Conservation (phyloP, 495 filamentous ascomycete genomes). For the Xylaria acuta region DNA sequence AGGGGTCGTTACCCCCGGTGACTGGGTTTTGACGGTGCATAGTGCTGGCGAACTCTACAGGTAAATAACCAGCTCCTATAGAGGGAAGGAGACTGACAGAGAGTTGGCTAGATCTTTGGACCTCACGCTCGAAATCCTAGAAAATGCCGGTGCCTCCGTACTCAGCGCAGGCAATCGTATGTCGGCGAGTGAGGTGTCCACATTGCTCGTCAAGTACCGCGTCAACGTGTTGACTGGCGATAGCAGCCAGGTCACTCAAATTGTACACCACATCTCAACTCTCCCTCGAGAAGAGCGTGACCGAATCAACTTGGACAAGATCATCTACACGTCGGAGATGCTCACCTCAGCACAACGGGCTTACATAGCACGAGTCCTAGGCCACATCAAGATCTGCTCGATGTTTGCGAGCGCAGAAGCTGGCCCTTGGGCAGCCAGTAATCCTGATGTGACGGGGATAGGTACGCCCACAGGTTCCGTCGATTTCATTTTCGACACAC, state of each 20-base stretch:
- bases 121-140: conserved; percentile 32
- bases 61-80: conserved; percentile 1
- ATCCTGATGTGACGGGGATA: conserved; percentile 32
- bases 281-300: conserved; percentile 21
- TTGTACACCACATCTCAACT: conserved; percentile 36
- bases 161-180: conserved; percentile 38
- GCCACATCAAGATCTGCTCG: conserved; percentile 35
- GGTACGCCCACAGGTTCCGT: not conserved
- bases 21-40: conserved; percentile 45
- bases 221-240: conserved; percentile 41
- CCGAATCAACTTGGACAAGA: conserved; percentile 31
- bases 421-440: conserved; percentile 36
- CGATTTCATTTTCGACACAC: conserved; percentile 45
- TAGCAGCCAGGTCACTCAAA: conserved; percentile 36
- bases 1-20: conserved; percentile 31
- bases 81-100: not conserved
- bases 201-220: conserved; percentile 32
- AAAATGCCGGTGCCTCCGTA: conserved; percentile 39
- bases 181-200: conserved; percentile 28
- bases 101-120: conserved; percentile 24
- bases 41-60: conserved; percentile 31
- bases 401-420: conserved; percentile 42
- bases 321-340: conserved; percentile 41
- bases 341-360: conserved; percentile 31
- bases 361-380: conserved; percentile 22